Evolutionary conservation across 1,284 basidiomycete genomes (phyloP).

Genomic region (Leucoagaricus sp.): DNA sequence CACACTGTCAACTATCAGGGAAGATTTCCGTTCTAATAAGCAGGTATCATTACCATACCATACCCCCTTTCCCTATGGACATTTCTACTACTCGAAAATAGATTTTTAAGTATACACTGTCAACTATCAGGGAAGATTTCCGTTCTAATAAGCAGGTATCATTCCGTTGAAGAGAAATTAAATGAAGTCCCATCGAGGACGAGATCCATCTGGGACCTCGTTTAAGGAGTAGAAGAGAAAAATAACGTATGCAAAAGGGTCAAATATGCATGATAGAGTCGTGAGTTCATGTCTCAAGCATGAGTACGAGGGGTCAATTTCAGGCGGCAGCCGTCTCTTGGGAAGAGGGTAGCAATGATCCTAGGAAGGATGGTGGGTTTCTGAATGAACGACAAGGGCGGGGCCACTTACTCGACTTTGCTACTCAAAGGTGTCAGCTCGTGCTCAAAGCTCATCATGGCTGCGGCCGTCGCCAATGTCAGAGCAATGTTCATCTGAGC

Average conservation of each 20-base stretch:
- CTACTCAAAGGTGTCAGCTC: conserved; percentile 78
- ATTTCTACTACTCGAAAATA: not conserved
- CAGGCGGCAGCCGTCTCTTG: conserved; percentile 87
- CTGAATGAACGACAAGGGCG: conserved; percentile 12
- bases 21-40: not conserved
- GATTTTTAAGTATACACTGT: too few relatives aligned
- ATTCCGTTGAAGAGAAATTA: not conserved
- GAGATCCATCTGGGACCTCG: not conserved
- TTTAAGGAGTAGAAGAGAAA: too few relatives aligned
- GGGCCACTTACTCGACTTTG: conserved; percentile 73
- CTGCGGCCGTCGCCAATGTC: conserved; percentile 82
- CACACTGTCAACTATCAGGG: not conserved
- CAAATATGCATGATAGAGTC: too few relatives aligned
- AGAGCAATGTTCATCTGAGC: conserved; percentile 91
- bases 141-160: not conserved
- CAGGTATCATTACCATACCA: not conserved
- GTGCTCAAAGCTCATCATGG: conserved; percentile 90
- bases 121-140: not conserved
- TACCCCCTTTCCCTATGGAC: not conserved
- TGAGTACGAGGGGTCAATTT: conserved; percentile 65
- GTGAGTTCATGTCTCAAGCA: conserved; percentile 5
- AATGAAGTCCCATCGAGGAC: not conserved
- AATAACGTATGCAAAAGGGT: too few relatives aligned
- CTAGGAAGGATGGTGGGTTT: conserved; percentile 34
- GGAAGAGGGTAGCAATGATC: conserved; percentile 94